These are phyloP conservation scores for Saccharata proteae DNA, from an alignment of 2,329 filamentous ascomycete genomes.

Conservation along the genomic window DNA sequence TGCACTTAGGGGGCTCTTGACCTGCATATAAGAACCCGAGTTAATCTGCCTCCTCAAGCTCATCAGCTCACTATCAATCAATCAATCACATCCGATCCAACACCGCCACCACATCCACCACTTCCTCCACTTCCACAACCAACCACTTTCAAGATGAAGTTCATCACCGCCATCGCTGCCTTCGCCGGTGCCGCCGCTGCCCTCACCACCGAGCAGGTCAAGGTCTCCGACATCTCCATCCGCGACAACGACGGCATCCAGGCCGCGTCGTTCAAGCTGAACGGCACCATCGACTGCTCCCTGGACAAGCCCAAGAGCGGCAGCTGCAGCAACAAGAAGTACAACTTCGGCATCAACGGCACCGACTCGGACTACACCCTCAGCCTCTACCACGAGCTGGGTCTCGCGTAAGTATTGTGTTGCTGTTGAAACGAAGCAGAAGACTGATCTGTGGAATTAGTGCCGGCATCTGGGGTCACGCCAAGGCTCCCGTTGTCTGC, in stretches of 20 bases:
- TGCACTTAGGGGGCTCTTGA: too few relatives aligned
- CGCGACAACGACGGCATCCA: constrained; percentile 3
- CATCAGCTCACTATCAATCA: too few relatives aligned
- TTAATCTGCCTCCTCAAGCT: too few relatives aligned
- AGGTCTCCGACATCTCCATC: constrained; percentile 3
- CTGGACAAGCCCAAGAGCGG: too few relatives aligned
- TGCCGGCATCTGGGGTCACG: too few relatives aligned
- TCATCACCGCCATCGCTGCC: constrained; percentile 1
- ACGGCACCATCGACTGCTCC: too few relatives aligned
- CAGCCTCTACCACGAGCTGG: constrained; percentile 3
- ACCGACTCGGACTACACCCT: constrained; percentile 1
- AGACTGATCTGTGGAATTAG: too few relatives aligned
- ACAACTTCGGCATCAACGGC: constrained; percentile 2
- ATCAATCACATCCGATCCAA: too few relatives aligned
- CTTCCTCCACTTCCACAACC: not conserved
- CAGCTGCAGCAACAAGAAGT: constrained; percentile 1
- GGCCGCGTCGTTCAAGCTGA: constrained; percentile 1
- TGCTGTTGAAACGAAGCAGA: too few relatives aligned
- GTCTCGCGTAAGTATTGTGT: constrained; percentile 2
- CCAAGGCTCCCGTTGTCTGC: constrained; percentile 2
- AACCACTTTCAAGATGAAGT: constrained; percentile 4
- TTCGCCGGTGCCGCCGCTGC: constrained; percentile 1
- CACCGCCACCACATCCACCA: too few relatives aligned
- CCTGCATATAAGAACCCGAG: too few relatives aligned
- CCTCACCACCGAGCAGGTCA: constrained; percentile 1